Evolutionary conservation across 2,329 filamentous ascomycete genomes (phyloP), one percentile per base, ranked within the genome.

Genomic region (Trichophyton rubrum): DNA sequence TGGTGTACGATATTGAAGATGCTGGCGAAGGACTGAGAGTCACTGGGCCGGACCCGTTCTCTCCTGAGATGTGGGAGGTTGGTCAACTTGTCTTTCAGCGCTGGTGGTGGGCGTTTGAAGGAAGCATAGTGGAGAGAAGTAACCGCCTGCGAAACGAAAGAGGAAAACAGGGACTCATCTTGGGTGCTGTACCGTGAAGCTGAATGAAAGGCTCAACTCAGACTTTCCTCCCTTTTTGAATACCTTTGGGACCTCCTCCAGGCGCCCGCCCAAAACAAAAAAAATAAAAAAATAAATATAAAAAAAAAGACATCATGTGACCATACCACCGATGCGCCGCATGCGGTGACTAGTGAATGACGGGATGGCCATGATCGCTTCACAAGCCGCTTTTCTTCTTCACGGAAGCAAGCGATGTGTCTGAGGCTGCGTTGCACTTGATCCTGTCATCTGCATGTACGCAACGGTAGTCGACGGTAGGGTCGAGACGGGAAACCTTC

Each of bases 51-150:
- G 78, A 82, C 63, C 78, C 80, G 20, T 80, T 77, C 63, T 74
- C 80, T 56, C 70, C 74, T 4, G 67, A 68, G 24, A 74, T 72
- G 33, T 85, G 82, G 81, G 82, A 85, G 68, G 74, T 84, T 11
- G 81, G 82, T 1, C 80, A 84, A 68, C 66, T 76, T n/a, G 69
- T 84, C 22, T 84, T 83, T 68, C 76, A 79, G 68, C 75, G 77
- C 45, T 85, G 82, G 82, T 85, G 81, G 81, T 84, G 82, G 70
- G 69, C 82, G 40, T 80, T 85, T 66, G 82, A 85, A 65, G 68
- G 74, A 7, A 72, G 73, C 9, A 75, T 84, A 15, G 69, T 85
- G n/a, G 75, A 78, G 51, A 75, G 75, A 59, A 82, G 80, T 66
- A 84, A 85, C 68, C 70, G 74, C 58, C 75, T 77, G 74, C 74